A percentile compares a stretch with the other conserved stretches of the same genome.
Conservation (phyloP, 495 filamentous ascomycete species). For the Apiosordaria backusii region DNA sequence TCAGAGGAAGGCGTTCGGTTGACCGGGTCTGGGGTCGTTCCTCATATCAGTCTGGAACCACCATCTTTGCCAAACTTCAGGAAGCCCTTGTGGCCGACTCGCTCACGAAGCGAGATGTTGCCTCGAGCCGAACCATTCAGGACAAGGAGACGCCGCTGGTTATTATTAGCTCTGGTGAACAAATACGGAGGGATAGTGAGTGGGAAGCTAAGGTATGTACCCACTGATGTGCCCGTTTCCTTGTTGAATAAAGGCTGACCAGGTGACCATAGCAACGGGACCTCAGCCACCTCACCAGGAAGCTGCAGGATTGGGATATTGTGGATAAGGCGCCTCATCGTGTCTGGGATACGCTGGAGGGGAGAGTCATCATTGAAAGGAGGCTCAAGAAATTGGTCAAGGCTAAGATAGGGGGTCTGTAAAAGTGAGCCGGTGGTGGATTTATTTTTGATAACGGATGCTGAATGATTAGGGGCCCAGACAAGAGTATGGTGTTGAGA, state of each 20-base stretch:
- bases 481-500: no score
- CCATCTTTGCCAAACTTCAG: constrained; percentile 85
- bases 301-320: constrained; percentile 79
- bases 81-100: constrained; percentile 84
- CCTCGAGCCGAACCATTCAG: constrained; percentile 72
- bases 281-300: constrained; percentile 70
- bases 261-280: constrained; percentile 63
- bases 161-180: constrained; percentile 73
- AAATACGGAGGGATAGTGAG: constrained; percentile 51
- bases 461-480: background rate
- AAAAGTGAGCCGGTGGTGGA: background rate
- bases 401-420: background rate
- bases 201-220: constrained; percentile 62
- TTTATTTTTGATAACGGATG: background rate
- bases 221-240: background rate
- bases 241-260: constrained; percentile 7
- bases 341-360: constrained; percentile 71
- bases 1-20: constrained; percentile 72
- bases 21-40: constrained; percentile 78
- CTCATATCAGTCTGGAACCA: constrained; percentile 73
- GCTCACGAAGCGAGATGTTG: constrained; percentile 76
- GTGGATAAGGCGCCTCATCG: constrained; percentile 81
- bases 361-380: constrained; percentile 58
- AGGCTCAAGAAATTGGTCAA: constrained; percentile 52
- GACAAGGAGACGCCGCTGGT: constrained; percentile 65